Base-by-base conservation (phyloP, 768 basidiomycete genomes). In the Pulveroboletus sp. region DNA sequence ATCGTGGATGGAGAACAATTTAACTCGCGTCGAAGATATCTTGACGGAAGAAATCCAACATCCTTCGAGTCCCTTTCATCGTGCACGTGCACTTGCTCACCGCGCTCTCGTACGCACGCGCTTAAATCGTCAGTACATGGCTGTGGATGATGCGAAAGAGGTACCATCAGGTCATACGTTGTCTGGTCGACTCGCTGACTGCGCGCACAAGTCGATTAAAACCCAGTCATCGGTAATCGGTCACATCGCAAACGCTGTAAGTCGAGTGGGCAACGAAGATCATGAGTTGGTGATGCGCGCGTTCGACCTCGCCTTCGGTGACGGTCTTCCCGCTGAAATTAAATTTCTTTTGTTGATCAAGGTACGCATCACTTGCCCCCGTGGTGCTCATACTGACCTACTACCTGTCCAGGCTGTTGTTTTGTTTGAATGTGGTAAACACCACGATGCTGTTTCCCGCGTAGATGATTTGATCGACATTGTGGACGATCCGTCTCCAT, bases 281-380 rank as follows among this genome's bases (percentile, higher is more conserved):
- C 11, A 44, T 6, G 40, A 43, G 16, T 11, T 12, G 1, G 52
- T 13, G 16, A 22, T 45, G 12, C 19, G 20, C 14, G 27, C n/a
- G 10, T 54, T 43, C 23, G 55, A 54, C 31, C 53, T 49, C 22
- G 43, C 26, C 6, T 54, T 50, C 26, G 10, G 31, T 1, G 27
- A 37, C 7, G 14, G 41, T 34, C 20, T 27, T 10, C 23, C 44
- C 10, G 22, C 3, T 5, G 53, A 56, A 29, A 47, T 17, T 6
- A 39, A 17, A 11, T 26, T 39, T 37, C 41, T 56, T n/a, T 40
- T 56, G 26, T 37, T 50, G 6, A 48, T 56, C 20, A 56, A 50
- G 47, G 55, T 50, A 27, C 26, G 22, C 13, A 6, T 4, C 6
- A 0, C 6, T 29, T 20, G 7, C 41, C 10, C 3, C 4, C 9